Conservation (phyloP, 345 rosid genomes). For the Gossypium ekmanianum region DNA sequence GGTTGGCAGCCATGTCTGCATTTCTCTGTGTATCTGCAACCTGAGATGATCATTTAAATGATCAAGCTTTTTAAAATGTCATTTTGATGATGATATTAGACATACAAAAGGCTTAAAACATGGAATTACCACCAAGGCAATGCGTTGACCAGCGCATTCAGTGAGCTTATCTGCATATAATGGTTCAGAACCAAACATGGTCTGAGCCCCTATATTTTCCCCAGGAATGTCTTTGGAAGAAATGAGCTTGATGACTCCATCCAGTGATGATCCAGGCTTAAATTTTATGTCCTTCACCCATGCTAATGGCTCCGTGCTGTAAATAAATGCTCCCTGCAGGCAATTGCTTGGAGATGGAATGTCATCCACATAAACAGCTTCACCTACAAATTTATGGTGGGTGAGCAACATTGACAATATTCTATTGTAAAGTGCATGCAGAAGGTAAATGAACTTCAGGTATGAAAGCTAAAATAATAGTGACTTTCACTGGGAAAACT, state of each 20-base stretch:
- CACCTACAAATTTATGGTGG: constrained; percentile 41
- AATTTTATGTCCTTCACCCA: constrained; percentile 48
- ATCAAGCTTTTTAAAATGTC: constrained; percentile 2
- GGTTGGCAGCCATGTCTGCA: constrained; percentile 61
- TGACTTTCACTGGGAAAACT: too few relatives aligned
- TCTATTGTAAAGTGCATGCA: too few relatives aligned
- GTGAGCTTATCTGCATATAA: constrained; percentile 68
- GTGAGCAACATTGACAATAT: neutral
- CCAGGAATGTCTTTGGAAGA: constrained; percentile 79
- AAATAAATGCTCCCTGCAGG: constrained; percentile 74
- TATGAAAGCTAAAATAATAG: too few relatives aligned
- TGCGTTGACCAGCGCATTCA: constrained; percentile 49
- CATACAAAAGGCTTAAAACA: neutral
- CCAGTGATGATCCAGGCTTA: constrained; percentile 32
- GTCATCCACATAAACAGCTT: constrained; percentile 90
- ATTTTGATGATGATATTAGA: constrained; percentile 11
- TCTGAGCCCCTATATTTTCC: constrained; percentile 50
- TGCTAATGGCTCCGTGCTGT: constrained; percentile 76
- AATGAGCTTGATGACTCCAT: constrained; percentile 47
- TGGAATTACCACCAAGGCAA: constrained; percentile 72
- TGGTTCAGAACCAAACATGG: constrained; percentile 40
- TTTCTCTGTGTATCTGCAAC: constrained; percentile 81
- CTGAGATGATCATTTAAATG: constrained; percentile 29
- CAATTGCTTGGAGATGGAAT: constrained; percentile 69
- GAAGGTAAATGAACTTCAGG: too few relatives aligned